A percentile compares a stretch with the other conserved stretches of the same genome.
Evolutionary conservation across 1,284 basidiomycete species (phyloP).

Genomic region (Cryptococcus depauperatus): DNA sequence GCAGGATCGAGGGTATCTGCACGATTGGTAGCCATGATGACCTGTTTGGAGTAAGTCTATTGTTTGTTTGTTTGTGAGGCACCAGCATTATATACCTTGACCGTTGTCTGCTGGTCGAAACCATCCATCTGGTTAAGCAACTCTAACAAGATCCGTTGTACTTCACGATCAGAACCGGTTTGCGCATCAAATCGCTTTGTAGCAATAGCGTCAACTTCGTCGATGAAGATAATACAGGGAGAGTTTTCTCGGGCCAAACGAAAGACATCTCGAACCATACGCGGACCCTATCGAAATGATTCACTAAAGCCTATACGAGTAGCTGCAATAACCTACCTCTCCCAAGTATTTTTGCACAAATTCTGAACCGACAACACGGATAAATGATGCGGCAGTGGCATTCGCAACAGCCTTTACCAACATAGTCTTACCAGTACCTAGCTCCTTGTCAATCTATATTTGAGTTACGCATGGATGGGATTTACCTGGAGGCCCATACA

Average conservation of each 20-base stretch:
- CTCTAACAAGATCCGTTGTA: constrained; percentile 98
- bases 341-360: constrained; percentile 99
- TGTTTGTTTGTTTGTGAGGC: neutral
- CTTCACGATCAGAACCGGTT: constrained; percentile 97
- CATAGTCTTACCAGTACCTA: constrained; percentile 99
- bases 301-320: constrained; percentile 1
- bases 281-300: constrained; percentile 59
- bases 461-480: too few relatives aligned
- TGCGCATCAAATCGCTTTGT: constrained; percentile 99
- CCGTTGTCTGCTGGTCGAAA: constrained; percentile 97
- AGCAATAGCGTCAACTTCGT: constrained; percentile 98
- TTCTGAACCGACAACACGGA: constrained; percentile 95
- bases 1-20: constrained; percentile 95
- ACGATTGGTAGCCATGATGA: constrained; percentile 97
- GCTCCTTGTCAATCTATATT: too few relatives aligned
- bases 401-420: constrained; percentile 97
- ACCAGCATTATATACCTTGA: constrained; percentile 61
- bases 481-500: constrained; percentile 86
- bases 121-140: constrained; percentile 99
- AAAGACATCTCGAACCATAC: constrained; percentile 99
- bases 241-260: constrained; percentile 93
- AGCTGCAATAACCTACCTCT: constrained; percentile 49
- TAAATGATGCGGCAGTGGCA: constrained; percentile 94
- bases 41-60: constrained; percentile 50
- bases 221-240: constrained; percentile 98